phyloP scores from a whole-genome alignment of 2,329 filamentous ascomycete genomes.

The Davidsoniella australis region DNA sequence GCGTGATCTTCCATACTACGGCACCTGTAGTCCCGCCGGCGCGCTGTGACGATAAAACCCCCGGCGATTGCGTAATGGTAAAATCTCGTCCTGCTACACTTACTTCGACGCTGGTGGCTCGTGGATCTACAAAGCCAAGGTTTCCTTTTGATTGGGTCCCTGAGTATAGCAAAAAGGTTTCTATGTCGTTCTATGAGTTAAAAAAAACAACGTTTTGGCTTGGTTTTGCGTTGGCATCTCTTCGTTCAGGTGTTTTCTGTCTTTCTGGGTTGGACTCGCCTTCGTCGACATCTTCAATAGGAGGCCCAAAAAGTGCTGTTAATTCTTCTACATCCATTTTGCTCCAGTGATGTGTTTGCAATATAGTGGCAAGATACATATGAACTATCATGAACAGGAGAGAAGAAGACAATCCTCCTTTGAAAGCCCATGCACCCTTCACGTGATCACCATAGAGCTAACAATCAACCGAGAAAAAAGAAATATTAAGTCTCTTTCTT shows the following conservation, averaged over 20 bases:
- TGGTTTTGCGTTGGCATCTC: constrained; percentile 38
- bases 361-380: no score
- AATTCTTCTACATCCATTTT: constrained; percentile 8
- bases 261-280: constrained; percentile 17
- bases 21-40: constrained; percentile 40
- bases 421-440: no score
- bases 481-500: no score
- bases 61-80: constrained; percentile 67
- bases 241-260: neutral
- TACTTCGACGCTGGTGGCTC: constrained; percentile 46
- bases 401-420: no score
- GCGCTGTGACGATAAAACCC: constrained; percentile 60
- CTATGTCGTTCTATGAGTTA: constrained; percentile 27
- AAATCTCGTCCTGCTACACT: constrained; percentile 53
- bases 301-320: constrained; percentile 14
- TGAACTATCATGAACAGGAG: no score
- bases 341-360: no score
- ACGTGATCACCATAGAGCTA: no score
- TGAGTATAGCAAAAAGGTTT: constrained; percentile 77
- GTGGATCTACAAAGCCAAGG: constrained; percentile 71
- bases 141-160: constrained; percentile 55
- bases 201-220: neutral
- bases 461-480: no score
- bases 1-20: constrained; percentile 84
- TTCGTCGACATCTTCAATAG: constrained; percentile 33